phyloP scores from a whole-genome alignment of 208 protist genomes.

The Leishmania tarentolae region DNA sequence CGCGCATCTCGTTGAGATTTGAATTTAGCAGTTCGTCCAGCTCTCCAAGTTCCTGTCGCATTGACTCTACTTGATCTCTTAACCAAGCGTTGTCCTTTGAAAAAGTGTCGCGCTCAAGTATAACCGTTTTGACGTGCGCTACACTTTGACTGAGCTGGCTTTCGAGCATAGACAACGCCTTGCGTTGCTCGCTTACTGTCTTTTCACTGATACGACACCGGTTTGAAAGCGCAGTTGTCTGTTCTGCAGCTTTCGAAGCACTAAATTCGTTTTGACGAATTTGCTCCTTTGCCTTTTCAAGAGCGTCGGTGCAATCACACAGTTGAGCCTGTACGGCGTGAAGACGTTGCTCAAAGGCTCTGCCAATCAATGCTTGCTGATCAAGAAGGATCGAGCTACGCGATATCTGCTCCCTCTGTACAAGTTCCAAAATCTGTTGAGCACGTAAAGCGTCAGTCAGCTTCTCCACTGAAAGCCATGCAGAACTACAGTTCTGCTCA shows the following conservation, averaged over 20 bases:
- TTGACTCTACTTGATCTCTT: conserved; percentile 62
- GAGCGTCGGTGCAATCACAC: background rate
- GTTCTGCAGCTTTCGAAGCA: background rate
- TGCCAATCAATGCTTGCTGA: conserved; percentile 2
- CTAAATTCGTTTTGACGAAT: background rate
- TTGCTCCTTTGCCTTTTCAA: conserved; percentile 2
- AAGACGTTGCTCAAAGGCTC: background rate
- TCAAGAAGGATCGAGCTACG: conserved; percentile 10
- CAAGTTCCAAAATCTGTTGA: conserved; percentile 24
- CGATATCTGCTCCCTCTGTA: conserved; percentile 20
- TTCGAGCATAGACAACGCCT: conserved; percentile 21
- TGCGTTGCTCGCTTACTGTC: conserved; percentile 24
- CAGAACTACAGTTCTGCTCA: conserved; percentile 31
- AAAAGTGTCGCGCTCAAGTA: conserved; percentile 15
- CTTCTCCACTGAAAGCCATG: conserved; percentile 29
- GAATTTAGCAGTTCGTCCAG: conserved; percentile 71
- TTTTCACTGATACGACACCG: conserved; percentile 15
- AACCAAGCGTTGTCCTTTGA: conserved; percentile 67
- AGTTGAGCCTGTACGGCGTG: background rate
- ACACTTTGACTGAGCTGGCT: conserved; percentile 14
- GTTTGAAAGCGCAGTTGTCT: background rate
- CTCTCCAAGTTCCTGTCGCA: conserved; percentile 73
- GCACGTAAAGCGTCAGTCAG: conserved; percentile 34
- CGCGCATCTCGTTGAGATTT: conserved; percentile 78
- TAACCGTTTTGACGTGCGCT: conserved; percentile 11